These are phyloP conservation scores for Pythium periplocum DNA, from an alignment of 352 stramenopile species.

Conservation along the genomic window DNA sequence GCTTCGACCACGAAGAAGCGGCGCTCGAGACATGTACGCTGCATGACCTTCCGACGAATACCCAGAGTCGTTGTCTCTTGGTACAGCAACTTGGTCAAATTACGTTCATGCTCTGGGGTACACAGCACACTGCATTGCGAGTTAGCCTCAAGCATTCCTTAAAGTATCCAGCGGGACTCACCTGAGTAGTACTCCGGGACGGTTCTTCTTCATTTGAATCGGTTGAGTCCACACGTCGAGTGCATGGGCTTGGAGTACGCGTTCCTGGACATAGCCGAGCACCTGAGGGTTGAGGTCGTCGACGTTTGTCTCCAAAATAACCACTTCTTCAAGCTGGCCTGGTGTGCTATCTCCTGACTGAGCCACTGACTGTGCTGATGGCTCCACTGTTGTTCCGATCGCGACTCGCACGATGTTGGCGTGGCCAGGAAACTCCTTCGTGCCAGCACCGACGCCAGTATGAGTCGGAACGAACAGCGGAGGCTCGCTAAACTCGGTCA, in stretches of 20 bases:
- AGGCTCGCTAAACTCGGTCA: constrained; percentile 63
- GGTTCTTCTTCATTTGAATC: constrained; percentile 92
- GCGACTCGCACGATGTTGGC: constrained; percentile 90
- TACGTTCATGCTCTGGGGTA: constrained; percentile 38
- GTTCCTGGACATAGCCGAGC: constrained; percentile 71
- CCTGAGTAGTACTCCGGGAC: constrained; percentile 69
- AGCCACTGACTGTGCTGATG: constrained; percentile 1
- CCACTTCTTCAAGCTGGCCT: constrained; percentile 33
- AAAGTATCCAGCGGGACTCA: constrained; percentile 12
- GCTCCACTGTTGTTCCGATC: constrained; percentile 41
- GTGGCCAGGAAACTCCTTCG: constrained; percentile 86
- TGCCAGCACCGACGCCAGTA: constrained; percentile 79
- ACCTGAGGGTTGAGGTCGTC: constrained; percentile 89
- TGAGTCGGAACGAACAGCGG: constrained; percentile 70
- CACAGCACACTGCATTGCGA: constrained; percentile 61
- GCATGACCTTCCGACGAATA: constrained; percentile 66
- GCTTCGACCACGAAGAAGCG: constrained; percentile 43
- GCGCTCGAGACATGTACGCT: constrained; percentile 47
- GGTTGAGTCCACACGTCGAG: constrained; percentile 86
- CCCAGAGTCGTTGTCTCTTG: constrained; percentile 87
- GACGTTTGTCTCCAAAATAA: constrained; percentile 87
- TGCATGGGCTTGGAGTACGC: constrained; percentile 52
- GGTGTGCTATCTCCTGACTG: constrained; percentile 2
- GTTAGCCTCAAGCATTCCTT: background rate
- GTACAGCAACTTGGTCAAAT: constrained; percentile 63